These are phyloP conservation scores for Talaromyces marneffei DNA, from an alignment of 2,329 filamentous ascomycete species.

Conservation along the genomic window DNA sequence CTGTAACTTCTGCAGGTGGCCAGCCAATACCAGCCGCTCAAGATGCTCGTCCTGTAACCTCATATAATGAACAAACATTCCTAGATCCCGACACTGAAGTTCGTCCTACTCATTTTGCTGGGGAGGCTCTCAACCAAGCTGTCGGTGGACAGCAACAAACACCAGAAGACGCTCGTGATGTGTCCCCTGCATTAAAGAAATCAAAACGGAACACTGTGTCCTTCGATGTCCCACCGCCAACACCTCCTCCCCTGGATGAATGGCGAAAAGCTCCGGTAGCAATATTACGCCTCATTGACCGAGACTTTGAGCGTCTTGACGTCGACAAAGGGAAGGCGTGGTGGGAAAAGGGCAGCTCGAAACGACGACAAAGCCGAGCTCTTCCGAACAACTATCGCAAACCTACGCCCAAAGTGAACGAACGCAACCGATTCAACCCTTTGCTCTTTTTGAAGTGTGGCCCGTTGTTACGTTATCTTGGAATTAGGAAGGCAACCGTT, in stretches of 20 bases:
- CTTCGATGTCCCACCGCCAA: constrained; percentile 43
- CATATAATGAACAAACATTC: constrained; percentile 2
- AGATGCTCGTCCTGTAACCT: not conserved
- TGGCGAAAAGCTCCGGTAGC: constrained; percentile 66
- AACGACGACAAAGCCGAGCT: constrained; percentile 44
- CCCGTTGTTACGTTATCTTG: constrained; percentile 82
- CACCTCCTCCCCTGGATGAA: constrained; percentile 48
- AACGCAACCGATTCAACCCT: constrained; percentile 68
- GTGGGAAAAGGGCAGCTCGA: constrained; percentile 63
- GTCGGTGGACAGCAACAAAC: constrained; percentile 13
- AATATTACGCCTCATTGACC: constrained; percentile 52
- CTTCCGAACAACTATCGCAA: constrained; percentile 32
- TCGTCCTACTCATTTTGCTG: constrained; percentile 11
- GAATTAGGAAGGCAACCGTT: constrained; percentile 57
- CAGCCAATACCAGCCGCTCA: not conserved
- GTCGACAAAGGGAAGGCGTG: constrained; percentile 57
- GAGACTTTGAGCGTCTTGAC: constrained; percentile 51
- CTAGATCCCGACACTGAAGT: constrained; percentile 9
- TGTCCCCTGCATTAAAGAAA: constrained; percentile 18
- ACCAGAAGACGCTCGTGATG: constrained; percentile 16
- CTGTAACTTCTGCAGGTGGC: not conserved
- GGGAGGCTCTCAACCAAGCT: constrained; percentile 5
- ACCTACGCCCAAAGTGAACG: constrained; percentile 29
- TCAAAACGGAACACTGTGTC: constrained; percentile 40
- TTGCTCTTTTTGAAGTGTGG: constrained; percentile 82